Evolutionary conservation across 208 protist genomes (phyloP).

Genomic region (Acanthamoeba healyi): DNA sequence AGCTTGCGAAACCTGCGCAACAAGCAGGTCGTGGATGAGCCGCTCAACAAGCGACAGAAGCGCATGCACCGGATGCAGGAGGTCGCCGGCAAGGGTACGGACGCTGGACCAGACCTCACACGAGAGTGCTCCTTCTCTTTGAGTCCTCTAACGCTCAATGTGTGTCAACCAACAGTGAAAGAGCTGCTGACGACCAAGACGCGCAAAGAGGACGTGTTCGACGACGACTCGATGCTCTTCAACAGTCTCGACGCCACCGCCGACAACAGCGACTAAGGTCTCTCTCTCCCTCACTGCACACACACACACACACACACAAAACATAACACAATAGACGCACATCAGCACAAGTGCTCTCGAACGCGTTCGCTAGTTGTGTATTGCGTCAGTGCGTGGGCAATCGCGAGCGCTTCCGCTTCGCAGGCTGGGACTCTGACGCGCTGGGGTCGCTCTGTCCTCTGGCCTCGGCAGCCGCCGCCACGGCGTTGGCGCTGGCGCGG

Average conservation of each 20-base stretch:
- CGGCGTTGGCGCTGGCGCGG: background rate
- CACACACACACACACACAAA: background rate
- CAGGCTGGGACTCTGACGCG: no score
- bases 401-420: background rate
- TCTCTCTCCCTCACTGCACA: background rate
- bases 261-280: background rate
- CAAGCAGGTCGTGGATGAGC: slow-evolving; percentile 5
- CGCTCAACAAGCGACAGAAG: slow-evolving; percentile 10
- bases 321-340: no score
- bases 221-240: background rate
- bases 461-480: no score
- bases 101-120: background rate
- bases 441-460: no score
- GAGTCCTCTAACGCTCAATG: no score
- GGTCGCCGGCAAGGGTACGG: background rate
- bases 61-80: background rate
- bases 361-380: background rate
- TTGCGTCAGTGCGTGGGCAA: background rate
- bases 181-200: background rate
- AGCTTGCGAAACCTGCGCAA: background rate
- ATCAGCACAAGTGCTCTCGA: background rate
- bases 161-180: background rate
- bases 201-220: background rate
- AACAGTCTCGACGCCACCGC: background rate
- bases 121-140: no score